Evolutionary conservation across 371 early-diverging fungal genomes (phyloP), one percentile per base, ranked within the genome.

Genomic region (Mortierella sp.): DNA sequence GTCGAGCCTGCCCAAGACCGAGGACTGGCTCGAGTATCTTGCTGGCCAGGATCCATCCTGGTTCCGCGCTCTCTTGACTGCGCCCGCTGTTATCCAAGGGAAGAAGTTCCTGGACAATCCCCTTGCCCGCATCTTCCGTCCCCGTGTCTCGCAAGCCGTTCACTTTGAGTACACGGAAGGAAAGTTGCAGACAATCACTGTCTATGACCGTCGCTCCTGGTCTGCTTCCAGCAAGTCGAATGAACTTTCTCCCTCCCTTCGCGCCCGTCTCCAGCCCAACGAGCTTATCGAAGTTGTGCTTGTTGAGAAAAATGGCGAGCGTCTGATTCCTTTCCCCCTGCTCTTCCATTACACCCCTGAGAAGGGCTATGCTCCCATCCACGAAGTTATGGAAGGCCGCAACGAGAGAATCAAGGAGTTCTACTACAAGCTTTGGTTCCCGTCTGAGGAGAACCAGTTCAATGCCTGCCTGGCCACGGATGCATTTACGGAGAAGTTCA

Each of bases 381-480:
- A 96, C 62, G 97, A 97, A 80, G 86, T 93, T 11, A 95, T 96
- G 94, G 93, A 94, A 82, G 93, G 93, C 23, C 93, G 96, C 60
- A 95, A 95, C 75, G 92, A 93, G 60, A 90, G 97, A 60, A 95
- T 97, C 84, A 95, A 94, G 81, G 84, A 88, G 52, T 97, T 97
- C 81, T 97, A 97, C 82, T 90, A 88, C 61, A 86, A 89, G 67
- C 87, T 97, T 44, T 97, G 97, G 97, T 89, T 92, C 66, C 78
- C 78, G 8, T 89, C 90, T 58, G 70, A 83, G 27, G 83, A 85
- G 23, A 73, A 81, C 52, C 85, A 82, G 41, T 64, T 67, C 46
- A 84, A 84, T 44, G 80, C 82, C 43, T 87, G 82, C 79, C 72
- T 83, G 28, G 82, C 79, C 70, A 69, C 84, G 60, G 76, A 89